Conservation (phyloP, 305 asterid genomes). For the Fraxinus platypoda region DNA sequence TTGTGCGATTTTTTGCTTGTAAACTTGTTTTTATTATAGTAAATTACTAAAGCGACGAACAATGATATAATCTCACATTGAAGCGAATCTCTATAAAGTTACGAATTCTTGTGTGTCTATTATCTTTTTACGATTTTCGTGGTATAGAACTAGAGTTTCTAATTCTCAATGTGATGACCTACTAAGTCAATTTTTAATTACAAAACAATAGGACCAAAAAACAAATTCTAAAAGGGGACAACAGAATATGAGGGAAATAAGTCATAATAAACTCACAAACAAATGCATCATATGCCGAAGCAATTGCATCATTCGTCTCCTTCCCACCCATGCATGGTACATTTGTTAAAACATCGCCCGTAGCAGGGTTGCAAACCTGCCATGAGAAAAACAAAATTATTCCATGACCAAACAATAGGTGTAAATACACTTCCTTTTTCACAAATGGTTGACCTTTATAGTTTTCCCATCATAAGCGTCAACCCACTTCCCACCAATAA, state of each 20-base stretch:
- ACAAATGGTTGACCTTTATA: conserved; percentile 47
- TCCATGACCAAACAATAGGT: not conserved
- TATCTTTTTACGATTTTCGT: not conserved
- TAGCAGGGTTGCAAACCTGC: conserved; percentile 86
- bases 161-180: not conserved
- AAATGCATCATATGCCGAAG: conserved; percentile 84
- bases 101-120: not conserved
- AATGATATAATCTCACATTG: not conserved
- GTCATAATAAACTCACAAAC: conserved; percentile 46
- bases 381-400: conserved; percentile 10
- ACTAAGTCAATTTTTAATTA: not conserved
- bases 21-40: no score
- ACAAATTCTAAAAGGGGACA: not conserved
- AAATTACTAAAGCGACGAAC: no score
- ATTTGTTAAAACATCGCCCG: conserved; percentile 74
- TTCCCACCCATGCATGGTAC: conserved; percentile 86
- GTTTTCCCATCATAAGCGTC: conserved; percentile 90
- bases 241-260: not conserved
- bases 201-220: not conserved
- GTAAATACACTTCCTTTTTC: not conserved
- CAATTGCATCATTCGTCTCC: conserved; percentile 91
- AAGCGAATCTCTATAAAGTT: not conserved
- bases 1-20: not conserved
- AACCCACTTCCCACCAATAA: conserved; percentile 89
- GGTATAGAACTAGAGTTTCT: not conserved